Conservation (phyloP, 1,284 basidiomycete genomes). For the Taiwanofungus camphoratus region DNA sequence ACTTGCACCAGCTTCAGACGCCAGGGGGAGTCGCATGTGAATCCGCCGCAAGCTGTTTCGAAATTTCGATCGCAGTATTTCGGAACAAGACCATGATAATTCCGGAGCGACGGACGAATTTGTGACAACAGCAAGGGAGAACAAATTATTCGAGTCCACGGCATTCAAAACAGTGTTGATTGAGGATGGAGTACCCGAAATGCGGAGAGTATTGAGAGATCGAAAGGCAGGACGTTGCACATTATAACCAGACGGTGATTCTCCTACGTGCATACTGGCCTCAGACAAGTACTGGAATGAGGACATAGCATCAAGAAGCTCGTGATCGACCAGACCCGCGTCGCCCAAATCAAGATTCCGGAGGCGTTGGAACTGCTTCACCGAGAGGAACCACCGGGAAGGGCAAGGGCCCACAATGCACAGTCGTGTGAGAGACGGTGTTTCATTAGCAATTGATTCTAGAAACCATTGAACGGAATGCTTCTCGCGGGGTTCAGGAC, state of each 20-base stretch:
- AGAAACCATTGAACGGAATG: slow-evolving; percentile 1
- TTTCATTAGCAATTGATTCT: background rate
- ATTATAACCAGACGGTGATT: background rate
- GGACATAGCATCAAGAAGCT: slow-evolving; percentile 1
- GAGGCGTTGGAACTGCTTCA: slow-evolving; percentile 1
- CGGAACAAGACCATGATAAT: background rate
- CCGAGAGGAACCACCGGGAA: background rate
- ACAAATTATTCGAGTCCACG: slow-evolving; percentile 3
- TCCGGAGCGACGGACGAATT: background rate
- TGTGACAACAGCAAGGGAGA: background rate
- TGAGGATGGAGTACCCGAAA: slow-evolving; percentile 3
- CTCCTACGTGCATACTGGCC: slow-evolving; percentile 1
- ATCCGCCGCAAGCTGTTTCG: background rate
- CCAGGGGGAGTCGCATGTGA: slow-evolving; percentile 3
- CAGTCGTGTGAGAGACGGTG: background rate
- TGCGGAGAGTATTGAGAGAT: background rate
- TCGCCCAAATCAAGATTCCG: slow-evolving; percentile 5
- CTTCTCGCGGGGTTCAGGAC: background rate
- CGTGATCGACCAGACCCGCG: background rate
- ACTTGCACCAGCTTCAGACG: background rate
- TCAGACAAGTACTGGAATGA: background rate
- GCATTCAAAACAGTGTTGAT: background rate
- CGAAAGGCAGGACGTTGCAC: background rate
- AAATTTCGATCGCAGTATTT: background rate
- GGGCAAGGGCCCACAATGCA: slow-evolving; percentile 2